phyloP scores from a whole-genome alignment of 495 filamentous ascomycete genomes.

The Xanthoparmelia taractica region DNA sequence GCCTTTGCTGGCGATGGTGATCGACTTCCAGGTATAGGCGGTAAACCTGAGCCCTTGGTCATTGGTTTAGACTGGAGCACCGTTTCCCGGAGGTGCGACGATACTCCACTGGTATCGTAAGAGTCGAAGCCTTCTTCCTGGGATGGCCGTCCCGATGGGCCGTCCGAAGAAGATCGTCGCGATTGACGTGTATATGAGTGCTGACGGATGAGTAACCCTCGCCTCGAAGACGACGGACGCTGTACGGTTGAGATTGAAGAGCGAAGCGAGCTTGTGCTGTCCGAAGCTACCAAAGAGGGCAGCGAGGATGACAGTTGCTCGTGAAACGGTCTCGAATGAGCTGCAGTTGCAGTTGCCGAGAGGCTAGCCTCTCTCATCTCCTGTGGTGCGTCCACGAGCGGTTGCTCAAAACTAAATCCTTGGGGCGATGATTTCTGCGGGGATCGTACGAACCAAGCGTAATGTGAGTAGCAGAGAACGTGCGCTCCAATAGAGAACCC shows the following conservation, averaged over 20 bases:
- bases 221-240: constrained; percentile 45
- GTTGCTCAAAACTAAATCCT: constrained; percentile 14
- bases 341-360: constrained; percentile 17
- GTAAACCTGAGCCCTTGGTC: constrained; percentile 19
- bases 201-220: constrained; percentile 26
- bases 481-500: constrained; percentile 26
- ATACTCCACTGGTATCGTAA: constrained; percentile 60
- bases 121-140: constrained; percentile 57
- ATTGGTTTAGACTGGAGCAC: constrained; percentile 33
- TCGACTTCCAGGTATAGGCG: constrained; percentile 26
- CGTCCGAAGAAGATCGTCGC: constrained; percentile 23
- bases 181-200: constrained; percentile 30
- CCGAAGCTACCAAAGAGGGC: constrained; percentile 31
- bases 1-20: constrained; percentile 29
- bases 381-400: constrained; percentile 17
- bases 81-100: constrained; percentile 48
- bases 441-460: constrained; percentile 24
- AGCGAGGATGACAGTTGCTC: constrained; percentile 21
- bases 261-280: constrained; percentile 47
- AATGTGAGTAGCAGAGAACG: constrained; percentile 22
- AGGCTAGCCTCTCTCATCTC: constrained; percentile 25
- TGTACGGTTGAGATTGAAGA: constrained; percentile 46
- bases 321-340: constrained; percentile 24
- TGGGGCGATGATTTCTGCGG: constrained; percentile 23
- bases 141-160: constrained; percentile 23